Evolutionary conservation across 352 stramenopile species (phyloP), one percentile per base, ranked within the genome.

Genomic region (Peronospora farinosa): DNA sequence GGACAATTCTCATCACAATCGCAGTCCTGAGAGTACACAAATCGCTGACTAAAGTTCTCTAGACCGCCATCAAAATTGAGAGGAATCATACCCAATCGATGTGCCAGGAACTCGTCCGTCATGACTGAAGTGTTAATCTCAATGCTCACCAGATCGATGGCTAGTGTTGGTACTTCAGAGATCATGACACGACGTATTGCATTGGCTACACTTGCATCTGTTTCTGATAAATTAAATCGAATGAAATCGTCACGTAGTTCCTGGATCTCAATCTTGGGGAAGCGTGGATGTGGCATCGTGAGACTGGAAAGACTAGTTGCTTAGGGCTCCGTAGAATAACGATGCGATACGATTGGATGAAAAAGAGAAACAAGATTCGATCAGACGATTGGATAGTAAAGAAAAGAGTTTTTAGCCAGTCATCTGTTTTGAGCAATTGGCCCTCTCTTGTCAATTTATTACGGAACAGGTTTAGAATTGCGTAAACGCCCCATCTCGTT

Each of bases 61-160:
- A 93, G 67, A 0, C 79, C 78, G 16, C 80, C 80, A 55, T 91
- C 82, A 43, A 89, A 90, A 39, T 84, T 78, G 51, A 98, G 86
- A 47, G 96, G 96, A 63, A 99, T 97, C 63, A 99, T 88, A 36
- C 96, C 96, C 44, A 99, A 68, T 5, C 96, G 83, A 72, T 99
- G 96, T 17, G 95, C 95, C 57, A 99, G 82, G 63, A 98, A 98
- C 76, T 99, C 96, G 78, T 99, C 96, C 53, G 97, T 97, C 66
- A 99, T 86, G 27, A 97, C 93, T 19, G 88, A 97, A 23, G 93
- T 96, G 83, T 99, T 99, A 54, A 97, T 83, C 66, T 96, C 77
- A 67, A 98, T 97, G 65, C 90, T 96, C 37, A 99, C 96, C n/a
- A 98, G 78, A 69, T 99, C 96, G 67, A 99, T 98, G 12, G 93